A percentile compares a stretch with the other conserved stretches of the same genome.
Evolutionary conservation across 202 grass and related monocot species (phyloP).

Genomic region (Zizania palustris): DNA sequence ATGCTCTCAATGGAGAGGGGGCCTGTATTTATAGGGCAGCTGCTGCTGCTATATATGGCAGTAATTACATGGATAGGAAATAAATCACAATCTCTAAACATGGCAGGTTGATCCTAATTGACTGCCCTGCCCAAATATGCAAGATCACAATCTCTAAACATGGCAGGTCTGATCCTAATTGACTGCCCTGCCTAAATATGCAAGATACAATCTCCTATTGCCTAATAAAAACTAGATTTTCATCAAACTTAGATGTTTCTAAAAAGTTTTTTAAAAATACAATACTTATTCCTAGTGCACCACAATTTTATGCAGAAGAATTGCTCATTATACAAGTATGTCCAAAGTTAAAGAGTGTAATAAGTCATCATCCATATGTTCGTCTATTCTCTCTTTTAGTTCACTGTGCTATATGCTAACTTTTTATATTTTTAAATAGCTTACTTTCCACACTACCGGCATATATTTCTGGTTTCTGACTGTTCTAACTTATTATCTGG

Average conservation of each 20-base stretch:
- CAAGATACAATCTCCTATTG: too few species aligned
- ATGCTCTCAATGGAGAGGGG: too few species aligned
- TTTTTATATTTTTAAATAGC: conserved; percentile 25
- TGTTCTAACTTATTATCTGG: conserved; percentile 27
- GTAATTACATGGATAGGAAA: too few species aligned
- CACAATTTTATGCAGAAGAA: conserved; percentile 19
- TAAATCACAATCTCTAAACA: too few species aligned
- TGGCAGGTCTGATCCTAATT: too few species aligned
- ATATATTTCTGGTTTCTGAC: not conserved
- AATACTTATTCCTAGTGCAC: not conserved
- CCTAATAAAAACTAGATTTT: not conserved
- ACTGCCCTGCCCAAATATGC: too few species aligned
- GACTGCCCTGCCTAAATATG: too few species aligned
- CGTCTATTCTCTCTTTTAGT: conserved; percentile 8
- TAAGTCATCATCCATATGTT: not conserved
- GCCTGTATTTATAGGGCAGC: too few species aligned
- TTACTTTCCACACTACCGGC: not conserved
- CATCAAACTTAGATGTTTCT: not conserved
- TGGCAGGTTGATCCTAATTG: too few species aligned
- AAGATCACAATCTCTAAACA: too few species aligned
- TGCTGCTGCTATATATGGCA: too few species aligned
- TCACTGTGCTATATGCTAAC: conserved; percentile 6
- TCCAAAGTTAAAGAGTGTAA: not conserved
- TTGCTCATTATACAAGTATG: conserved; percentile 12
- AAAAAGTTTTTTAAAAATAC: not conserved